Base-by-base conservation (phyloP, 768 basidiomycete genomes). In the Galerina marginata region DNA sequence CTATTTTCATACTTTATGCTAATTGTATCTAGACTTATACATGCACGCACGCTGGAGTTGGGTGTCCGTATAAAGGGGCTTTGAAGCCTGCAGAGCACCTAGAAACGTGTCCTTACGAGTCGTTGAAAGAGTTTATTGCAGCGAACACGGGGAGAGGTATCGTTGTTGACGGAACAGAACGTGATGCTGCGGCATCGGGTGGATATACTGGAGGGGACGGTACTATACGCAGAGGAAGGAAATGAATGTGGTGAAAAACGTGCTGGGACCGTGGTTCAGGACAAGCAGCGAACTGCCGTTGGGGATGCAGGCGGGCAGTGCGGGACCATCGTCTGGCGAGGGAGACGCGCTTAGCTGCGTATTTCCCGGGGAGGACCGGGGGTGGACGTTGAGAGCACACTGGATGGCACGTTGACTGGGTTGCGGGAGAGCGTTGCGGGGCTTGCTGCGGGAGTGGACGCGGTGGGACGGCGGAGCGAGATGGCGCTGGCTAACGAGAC, bases 401-500 rank as follows among this genome's bases (percentile, higher is more conserved):
- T 92, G 15, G 86, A 89, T 61, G 86, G 84, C n/a, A 79, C 89
- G 23, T 71, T 91, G 23, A 70, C 68, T 4, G 81, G 85, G 16
- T 72, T 92, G 54, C 79, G 87, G 46, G 86, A 85, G 39, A 86
- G 86, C 52, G 68, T 92, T 38, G 80, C 86, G 1, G 75, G 90
- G 88, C 58, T 87, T 82, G 6, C 73, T 85, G 25, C 83, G 79
- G 37, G 78, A 84, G 53, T 79, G 82, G 40, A 86, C 36, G 50
- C 55, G 9, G 74, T 90, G 9, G 85, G 82, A 15, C 78, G 88
- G 48, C 77, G 86, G 23, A 85, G 81, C 53, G 89, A 91, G 48
- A 84, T 92, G 65, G 83, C 86, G 42, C 72, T 90, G 53, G 81
- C 85, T 20, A 89, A 91, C 64, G 92, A 94, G 72, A 83, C 84